Base-by-base conservation (phyloP, 1,284 basidiomycete genomes). In the Cronartium quercuum region DNA sequence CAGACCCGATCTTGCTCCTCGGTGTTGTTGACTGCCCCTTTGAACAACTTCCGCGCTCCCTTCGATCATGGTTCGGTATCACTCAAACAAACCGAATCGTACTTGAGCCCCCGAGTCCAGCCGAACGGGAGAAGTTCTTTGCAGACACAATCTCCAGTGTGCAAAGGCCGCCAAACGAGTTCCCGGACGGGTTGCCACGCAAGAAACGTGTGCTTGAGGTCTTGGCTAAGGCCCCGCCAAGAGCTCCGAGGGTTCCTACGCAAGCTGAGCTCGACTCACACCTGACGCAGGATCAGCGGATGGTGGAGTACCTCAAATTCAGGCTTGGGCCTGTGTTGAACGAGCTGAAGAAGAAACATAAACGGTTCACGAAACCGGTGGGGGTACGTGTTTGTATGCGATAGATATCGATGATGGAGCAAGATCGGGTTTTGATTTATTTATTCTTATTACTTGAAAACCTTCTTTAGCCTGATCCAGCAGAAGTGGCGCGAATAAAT, bases 311-410 rank as follows among this genome's bases (percentile, higher is more conserved):
- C 79, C 84, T 99, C 79, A 92, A 92, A 81, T 92, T 89, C 81
- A 87, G 91, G 10, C 86, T 98, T 6, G 90, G 91, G 0, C 91
- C 91, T 0, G 90, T 98, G 65, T 83, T 98, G 51, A 87, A 86
- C 1, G 94, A 98, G 81, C 84, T 99, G 78, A 92, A 92, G 83
- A 88, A 92, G 81, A 94, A 95, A 83, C 95, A 91, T 83, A 93
- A 93, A 84, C 86, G 91, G 78, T 95, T 96, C 80, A 91, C 88
- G 0, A 91, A 93, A 81, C 84, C 87, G 57, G 90, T 92, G 58
- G 87, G 86, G 80, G 92, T 93, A 78, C 80, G 88, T 85, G 42
- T 38, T 47, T 40, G 61, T 66, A 42, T 41, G 60, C 62, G 64
- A 13, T n/a, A 18, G n/a, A 21, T 18, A 7, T 35, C n/a, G 37